phyloP scores from a whole-genome alignment of 768 basidiomycete genomes.

The Phaeotremella fagi region DNA sequence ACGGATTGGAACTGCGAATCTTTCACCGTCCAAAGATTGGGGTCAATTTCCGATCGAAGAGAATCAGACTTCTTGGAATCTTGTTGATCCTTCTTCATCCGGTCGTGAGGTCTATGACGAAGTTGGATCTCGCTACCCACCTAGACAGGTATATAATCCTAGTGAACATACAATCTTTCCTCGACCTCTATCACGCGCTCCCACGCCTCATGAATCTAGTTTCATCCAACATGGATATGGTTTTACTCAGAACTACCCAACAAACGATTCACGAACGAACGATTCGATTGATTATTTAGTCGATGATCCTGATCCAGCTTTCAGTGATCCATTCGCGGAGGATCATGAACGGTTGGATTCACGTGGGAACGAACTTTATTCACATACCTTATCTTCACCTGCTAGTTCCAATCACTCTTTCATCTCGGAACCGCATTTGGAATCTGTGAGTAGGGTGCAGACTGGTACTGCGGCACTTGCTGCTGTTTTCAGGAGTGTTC shows the following conservation, averaged over 20 bases:
- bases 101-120: slow-evolving; percentile 18
- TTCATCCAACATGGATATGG: neutral
- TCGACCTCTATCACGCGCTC: slow-evolving; percentile 36
- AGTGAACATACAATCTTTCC: slow-evolving; percentile 23
- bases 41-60: neutral
- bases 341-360: neutral
- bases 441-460: neutral
- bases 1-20: slow-evolving; percentile 11
- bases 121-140: slow-evolving; percentile 9
- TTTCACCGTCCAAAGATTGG: slow-evolving; percentile 10
- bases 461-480: slow-evolving; percentile 18
- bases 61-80: slow-evolving; percentile 5
- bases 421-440: slow-evolving; percentile 6
- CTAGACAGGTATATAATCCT: neutral
- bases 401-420: slow-evolving; percentile 2
- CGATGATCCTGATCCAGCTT: neutral
- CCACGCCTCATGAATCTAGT: slow-evolving; percentile 18
- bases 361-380: too few relatives aligned
- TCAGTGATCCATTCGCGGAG: neutral
- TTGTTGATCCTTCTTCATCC: slow-evolving; percentile 10
- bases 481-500: slow-evolving; percentile 9
- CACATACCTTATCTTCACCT: neutral
- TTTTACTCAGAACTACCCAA: neutral
- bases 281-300: slow-evolving; percentile 11
- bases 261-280: neutral